Percentiles rank a stretch among this genome's conserved stretches.
Conservation (phyloP, 2,329 filamentous ascomycete genomes). For the Apiospora saccharicola region DNA sequence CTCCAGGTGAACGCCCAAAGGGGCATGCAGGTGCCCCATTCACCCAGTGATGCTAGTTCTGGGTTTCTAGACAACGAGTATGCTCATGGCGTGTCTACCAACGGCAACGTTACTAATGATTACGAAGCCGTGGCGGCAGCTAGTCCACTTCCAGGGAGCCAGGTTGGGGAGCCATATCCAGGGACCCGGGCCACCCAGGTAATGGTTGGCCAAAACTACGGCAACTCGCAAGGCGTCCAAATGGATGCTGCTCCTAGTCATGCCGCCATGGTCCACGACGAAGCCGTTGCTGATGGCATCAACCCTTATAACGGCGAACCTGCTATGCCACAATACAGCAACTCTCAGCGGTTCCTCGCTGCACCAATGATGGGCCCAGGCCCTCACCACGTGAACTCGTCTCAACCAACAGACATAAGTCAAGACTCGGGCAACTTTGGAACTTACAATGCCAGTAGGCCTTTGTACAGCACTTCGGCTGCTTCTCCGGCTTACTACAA, state of each 20-base stretch:
- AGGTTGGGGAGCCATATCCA: constrained; percentile 45
- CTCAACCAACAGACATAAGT: not conserved
- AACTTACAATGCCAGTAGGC: not conserved
- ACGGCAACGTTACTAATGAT: constrained; percentile 47
- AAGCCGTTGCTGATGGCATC: constrained; percentile 61
- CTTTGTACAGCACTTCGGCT: not conserved
- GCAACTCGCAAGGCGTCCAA: constrained; percentile 52
- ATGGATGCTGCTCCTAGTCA: constrained; percentile 59
- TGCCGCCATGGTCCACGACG: constrained; percentile 57
- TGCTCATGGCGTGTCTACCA: constrained; percentile 32
- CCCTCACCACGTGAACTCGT: constrained; percentile 25
- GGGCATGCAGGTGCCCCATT: constrained; percentile 80
- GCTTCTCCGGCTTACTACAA: not conserved
- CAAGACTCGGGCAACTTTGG: constrained; percentile 17
- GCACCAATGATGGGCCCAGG: constrained; percentile 34
- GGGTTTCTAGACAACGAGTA: constrained; percentile 50
- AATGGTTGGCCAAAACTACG: constrained; percentile 49
- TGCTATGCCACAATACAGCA: constrained; percentile 28
- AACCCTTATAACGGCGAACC: constrained; percentile 57
- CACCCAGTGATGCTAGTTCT: constrained; percentile 84
- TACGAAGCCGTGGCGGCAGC: constrained; percentile 67
- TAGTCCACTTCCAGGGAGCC: constrained; percentile 59
- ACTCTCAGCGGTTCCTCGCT: constrained; percentile 31
- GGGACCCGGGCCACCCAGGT: constrained; percentile 32
- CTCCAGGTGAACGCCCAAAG: constrained; percentile 80